These are phyloP conservation scores for Scedosporium minutisporum DNA, from an alignment of 2,329 filamentous ascomycete species.

Conservation along the genomic window DNA sequence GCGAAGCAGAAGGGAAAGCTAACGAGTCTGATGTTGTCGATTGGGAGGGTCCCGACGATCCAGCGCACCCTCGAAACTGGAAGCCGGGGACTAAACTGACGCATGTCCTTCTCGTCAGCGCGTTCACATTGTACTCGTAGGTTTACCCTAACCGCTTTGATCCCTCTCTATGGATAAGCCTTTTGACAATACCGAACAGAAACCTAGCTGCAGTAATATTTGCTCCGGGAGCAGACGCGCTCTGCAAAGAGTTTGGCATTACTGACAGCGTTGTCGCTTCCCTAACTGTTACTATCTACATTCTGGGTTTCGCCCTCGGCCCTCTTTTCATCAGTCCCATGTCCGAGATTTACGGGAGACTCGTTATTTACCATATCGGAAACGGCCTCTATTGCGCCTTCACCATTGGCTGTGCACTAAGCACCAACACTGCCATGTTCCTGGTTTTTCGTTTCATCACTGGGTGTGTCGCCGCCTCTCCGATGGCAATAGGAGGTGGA, in stretches of 20 bases:
- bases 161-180: no score
- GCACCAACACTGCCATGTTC: slow-evolving; percentile 36
- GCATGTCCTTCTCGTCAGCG: slow-evolving; percentile 15
- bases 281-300: slow-evolving; percentile 58
- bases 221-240: slow-evolving; percentile 52
- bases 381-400: slow-evolving; percentile 38
- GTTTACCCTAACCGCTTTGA: no score
- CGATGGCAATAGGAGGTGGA: slow-evolving; percentile 56
- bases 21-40: slow-evolving; percentile 32
- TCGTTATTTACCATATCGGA: slow-evolving; percentile 36
- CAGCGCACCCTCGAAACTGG: slow-evolving; percentile 62
- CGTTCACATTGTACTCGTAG: no score
- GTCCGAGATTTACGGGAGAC: slow-evolving; percentile 49
- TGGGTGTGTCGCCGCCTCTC: slow-evolving; percentile 53
- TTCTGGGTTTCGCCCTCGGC: slow-evolving; percentile 53
- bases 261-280: slow-evolving; percentile 41
- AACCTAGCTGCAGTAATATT: slow-evolving; percentile 38
- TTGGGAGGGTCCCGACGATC: slow-evolving; percentile 49
- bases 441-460: slow-evolving; percentile 51
- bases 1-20: no score
- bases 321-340: slow-evolving; percentile 49
- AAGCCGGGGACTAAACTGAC: slow-evolving; percentile 30
- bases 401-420: slow-evolving; percentile 39
- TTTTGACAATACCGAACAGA: no score
- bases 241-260: slow-evolving; percentile 52